These are phyloP conservation scores for Xylaria flabelliformis DNA, from an alignment of 495 filamentous ascomycete species.

Conservation along the genomic window DNA sequence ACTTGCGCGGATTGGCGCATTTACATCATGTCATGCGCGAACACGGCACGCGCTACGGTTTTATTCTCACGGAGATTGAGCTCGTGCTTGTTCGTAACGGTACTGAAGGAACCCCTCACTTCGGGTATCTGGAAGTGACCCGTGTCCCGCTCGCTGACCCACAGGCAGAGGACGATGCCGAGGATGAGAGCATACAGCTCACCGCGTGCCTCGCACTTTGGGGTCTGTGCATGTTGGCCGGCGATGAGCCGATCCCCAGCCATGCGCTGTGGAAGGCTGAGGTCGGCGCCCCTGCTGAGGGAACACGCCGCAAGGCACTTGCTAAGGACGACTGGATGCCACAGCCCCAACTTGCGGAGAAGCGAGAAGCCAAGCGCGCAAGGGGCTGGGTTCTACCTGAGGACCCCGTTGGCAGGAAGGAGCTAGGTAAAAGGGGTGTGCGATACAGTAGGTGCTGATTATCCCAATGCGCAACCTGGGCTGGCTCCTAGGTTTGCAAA, in stretches of 20 bases:
- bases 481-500: slow-evolving; percentile 22
- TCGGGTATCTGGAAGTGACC: slow-evolving; percentile 82
- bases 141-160: slow-evolving; percentile 59
- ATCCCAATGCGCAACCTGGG: not conserved
- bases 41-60: slow-evolving; percentile 89
- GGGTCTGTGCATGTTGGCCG: slow-evolving; percentile 77
- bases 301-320: slow-evolving; percentile 73
- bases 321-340: slow-evolving; percentile 87
- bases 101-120: slow-evolving; percentile 74
- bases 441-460: slow-evolving; percentile 52
- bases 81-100: slow-evolving; percentile 86
- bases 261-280: slow-evolving; percentile 75
- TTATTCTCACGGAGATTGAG: slow-evolving; percentile 94
- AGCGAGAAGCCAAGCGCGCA: slow-evolving; percentile 78
- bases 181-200: slow-evolving; percentile 58
- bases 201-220: slow-evolving; percentile 59
- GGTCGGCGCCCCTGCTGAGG: slow-evolving; percentile 79
- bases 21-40: slow-evolving; percentile 90
- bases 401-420: slow-evolving; percentile 64
- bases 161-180: slow-evolving; percentile 36
- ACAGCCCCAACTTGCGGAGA: slow-evolving; percentile 79
- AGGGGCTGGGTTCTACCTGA: slow-evolving; percentile 87
- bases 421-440: slow-evolving; percentile 63
- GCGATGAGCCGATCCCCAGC: slow-evolving; percentile 69
- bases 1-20: slow-evolving; percentile 81